Evolutionary conservation across 2,329 filamentous ascomycete genomes (phyloP).

Genomic region (Dactylellina haptotyla): DNA sequence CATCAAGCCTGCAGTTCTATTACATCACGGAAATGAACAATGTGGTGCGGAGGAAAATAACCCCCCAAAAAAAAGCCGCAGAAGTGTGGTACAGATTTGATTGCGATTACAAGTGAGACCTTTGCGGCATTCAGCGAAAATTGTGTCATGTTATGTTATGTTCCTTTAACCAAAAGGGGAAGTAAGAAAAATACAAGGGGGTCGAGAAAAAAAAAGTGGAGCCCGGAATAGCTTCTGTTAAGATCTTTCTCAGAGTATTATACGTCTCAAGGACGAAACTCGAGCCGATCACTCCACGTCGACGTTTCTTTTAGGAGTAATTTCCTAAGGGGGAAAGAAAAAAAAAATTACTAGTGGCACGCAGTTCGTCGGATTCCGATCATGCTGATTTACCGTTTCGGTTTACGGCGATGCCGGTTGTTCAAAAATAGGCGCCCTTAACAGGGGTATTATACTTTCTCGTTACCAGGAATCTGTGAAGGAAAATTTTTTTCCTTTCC

Average conservation of each 20-base stretch:
- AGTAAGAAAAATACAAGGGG: not conserved
- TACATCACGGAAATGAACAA: constrained; percentile 36
- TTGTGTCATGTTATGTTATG: constrained; percentile 13
- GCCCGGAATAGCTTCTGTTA: constrained; percentile 11
- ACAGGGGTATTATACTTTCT: constrained; percentile 37
- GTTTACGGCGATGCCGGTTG: constrained; percentile 48
- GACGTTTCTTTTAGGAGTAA: constrained; percentile 35
- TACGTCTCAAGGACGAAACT: constrained; percentile 26
- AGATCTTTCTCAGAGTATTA: constrained; percentile 36
- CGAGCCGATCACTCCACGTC: constrained; percentile 32
- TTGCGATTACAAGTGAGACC: constrained; percentile 38
- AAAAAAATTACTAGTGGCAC: constrained; percentile 3
- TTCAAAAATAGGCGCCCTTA: constrained; percentile 48
- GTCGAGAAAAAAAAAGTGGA: constrained; percentile 3
- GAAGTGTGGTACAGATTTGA: constrained; percentile 1
- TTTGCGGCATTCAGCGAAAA: constrained; percentile 49
- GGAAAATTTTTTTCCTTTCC: constrained; percentile 35
- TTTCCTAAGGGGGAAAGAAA: constrained; percentile 26
- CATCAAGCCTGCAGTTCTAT: constrained; percentile 19
- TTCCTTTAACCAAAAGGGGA: not conserved
- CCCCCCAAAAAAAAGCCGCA: constrained; percentile 12
- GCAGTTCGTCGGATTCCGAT: constrained; percentile 46
- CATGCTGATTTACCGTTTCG: constrained; percentile 27
- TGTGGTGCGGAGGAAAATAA: too few species aligned
- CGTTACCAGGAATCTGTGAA: constrained; percentile 49